Conservation (phyloP, 2,329 filamentous ascomycete species). For the Plenodomus lindquistii region DNA sequence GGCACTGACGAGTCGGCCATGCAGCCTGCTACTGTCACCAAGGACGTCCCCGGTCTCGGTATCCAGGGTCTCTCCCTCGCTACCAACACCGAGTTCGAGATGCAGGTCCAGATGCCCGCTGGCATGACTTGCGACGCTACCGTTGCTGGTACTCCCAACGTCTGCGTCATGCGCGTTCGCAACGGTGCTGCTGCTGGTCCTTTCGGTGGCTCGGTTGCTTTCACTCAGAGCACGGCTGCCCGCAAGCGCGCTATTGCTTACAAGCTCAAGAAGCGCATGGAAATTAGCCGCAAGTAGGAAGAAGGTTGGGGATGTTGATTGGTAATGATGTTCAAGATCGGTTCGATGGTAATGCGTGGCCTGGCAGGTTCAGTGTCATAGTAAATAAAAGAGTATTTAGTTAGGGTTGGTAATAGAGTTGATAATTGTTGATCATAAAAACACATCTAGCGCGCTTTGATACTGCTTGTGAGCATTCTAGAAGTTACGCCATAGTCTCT, state of each 20-base stretch:
- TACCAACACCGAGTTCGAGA: constrained; percentile 63
- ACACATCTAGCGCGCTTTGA: not conserved
- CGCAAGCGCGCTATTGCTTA: constrained; percentile 67
- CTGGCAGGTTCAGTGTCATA: not conserved
- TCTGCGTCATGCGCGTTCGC: constrained; percentile 68
- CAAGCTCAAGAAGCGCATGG: constrained; percentile 47
- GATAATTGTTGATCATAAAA: not conserved
- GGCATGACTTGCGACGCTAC: constrained; percentile 69
- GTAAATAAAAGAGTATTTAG: not conserved
- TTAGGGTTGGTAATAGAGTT: not conserved
- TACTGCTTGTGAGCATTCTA: not conserved
- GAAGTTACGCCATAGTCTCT: constrained; percentile 14
- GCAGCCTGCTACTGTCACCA: constrained; percentile 60
- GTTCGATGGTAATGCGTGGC: not conserved
- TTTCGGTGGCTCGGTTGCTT: constrained; percentile 69
- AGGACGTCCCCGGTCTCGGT: constrained; percentile 63
- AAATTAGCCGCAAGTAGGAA: constrained; percentile 31
- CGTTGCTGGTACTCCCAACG: constrained; percentile 62
- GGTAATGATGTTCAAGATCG: not conserved
- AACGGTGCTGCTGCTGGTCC: constrained; percentile 66
- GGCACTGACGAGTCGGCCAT: constrained; percentile 65
- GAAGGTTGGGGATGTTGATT: not conserved
- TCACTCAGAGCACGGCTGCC: constrained; percentile 62
- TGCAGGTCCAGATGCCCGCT: constrained; percentile 66
- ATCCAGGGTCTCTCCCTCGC: constrained; percentile 63